Evolutionary conservation across 164 flowering plant genomes (phyloP).

Genomic region (Vitis riparia): DNA sequence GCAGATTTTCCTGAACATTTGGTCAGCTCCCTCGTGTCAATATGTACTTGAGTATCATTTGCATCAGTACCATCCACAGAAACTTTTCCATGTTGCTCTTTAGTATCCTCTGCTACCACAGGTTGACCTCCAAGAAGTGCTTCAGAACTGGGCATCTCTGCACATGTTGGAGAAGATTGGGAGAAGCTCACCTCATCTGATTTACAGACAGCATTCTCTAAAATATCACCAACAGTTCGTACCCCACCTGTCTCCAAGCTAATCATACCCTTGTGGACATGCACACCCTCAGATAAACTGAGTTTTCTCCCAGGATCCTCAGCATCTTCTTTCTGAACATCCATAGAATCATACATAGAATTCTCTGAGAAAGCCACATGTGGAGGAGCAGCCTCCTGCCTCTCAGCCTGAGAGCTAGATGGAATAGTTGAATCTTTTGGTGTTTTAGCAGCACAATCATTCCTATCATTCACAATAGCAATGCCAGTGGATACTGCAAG

Average conservation of each 20-base stretch:
- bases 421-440: neutral
- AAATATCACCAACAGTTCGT: slow-evolving; percentile 7
- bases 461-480: neutral
- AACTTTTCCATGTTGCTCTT: slow-evolving; percentile 4
- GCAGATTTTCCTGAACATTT: neutral
- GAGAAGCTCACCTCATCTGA: slow-evolving; percentile 8
- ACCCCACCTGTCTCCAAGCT: neutral
- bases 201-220: neutral
- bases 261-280: neutral
- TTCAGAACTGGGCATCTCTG: neutral
- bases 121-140: slow-evolving; percentile 11
- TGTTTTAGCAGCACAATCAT: slow-evolving; percentile 7
- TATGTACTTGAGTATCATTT: slow-evolving; percentile 1
- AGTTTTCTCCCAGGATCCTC: slow-evolving; percentile 1
- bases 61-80: slow-evolving; percentile 5
- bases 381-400: neutral
- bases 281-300: neutral
- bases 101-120: neutral
- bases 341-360: slow-evolving; percentile 1
- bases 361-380: neutral
- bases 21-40: slow-evolving; percentile 5
- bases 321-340: slow-evolving; percentile 1
- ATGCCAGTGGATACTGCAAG: neutral
- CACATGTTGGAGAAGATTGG: neutral
- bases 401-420: slow-evolving; percentile 5